Evolutionary conservation across 768 basidiomycete genomes (phyloP), one percentile per base, ranked within the genome.

Genomic region (Auriscalpium orientale): DNA sequence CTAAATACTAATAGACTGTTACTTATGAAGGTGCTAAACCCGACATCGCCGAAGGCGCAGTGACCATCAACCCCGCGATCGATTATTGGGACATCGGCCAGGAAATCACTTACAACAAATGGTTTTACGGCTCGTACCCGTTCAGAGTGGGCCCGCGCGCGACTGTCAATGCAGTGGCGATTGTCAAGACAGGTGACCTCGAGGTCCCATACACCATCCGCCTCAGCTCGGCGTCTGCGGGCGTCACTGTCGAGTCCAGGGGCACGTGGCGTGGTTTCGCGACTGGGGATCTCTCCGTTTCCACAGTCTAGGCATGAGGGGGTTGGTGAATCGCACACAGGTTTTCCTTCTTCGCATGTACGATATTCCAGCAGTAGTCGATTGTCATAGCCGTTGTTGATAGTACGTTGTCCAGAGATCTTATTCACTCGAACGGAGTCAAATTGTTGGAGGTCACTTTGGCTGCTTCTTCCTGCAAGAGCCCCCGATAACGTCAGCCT

Each of bases 121-220:
- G 8, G 36, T 47, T 48, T 8, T 49, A 13, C 5, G 54, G 46
- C 10, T 20, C 16, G 12, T 49, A 34, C 54, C 33, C 46, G 1
- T 46, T 55, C 28, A 55, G 11, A 36, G 46, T 44, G 10, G 54
- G 46, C 8, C 54, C 54, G 33, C 54, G 48, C 54, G 16, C 44
- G 46, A 38, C 28, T 7, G 46, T 49, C 10, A 20, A 28, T n/a
- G 54, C 36, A 9, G 33, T 37, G 16, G 47, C 34, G 46, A 22
- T 20, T 16, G 46, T 55, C 54, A 55, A 49, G 21, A 40, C 34
- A 33, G 54, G 54, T 13, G 22, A 15, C 10, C 8, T 55, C 22
- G 28, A 28, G 12, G 54, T 55, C 8, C 54, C 54, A 18, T 55
- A 55, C 46, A 55, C 35, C 44, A 49, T 55, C 13, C 12, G 13